These are phyloP conservation scores for Talaromyces sp. DNA, from an alignment of 2,329 filamentous ascomycete species.

Conservation along the genomic window DNA sequence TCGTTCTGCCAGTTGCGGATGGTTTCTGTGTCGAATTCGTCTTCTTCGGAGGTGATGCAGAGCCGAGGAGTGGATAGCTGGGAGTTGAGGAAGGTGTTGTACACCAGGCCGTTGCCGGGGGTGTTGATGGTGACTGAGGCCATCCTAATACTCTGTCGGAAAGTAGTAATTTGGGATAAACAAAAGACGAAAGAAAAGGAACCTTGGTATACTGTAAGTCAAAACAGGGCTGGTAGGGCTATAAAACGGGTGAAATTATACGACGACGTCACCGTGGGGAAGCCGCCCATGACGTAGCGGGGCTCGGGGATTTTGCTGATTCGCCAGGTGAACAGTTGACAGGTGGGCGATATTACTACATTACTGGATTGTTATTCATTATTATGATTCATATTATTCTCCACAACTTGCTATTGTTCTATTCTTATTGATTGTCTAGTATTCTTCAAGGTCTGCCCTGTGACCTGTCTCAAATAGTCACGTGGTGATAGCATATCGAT, in stretches of 20 bases:
- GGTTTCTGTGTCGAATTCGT: slow-evolving; percentile 49
- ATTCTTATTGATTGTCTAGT: neutral
- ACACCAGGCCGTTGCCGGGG: slow-evolving; percentile 27
- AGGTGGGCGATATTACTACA: neutral
- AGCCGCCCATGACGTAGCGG: neutral
- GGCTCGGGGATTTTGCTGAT: neutral
- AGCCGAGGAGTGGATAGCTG: slow-evolving; percentile 23
- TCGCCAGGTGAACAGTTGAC: neutral
- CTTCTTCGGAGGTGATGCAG: slow-evolving; percentile 29
- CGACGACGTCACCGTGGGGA: neutral
- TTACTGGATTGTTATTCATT: neutral
- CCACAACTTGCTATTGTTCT: neutral
- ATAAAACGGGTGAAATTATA: neutral
- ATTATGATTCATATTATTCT: neutral
- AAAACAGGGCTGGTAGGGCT: neutral
- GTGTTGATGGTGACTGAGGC: slow-evolving; percentile 29
- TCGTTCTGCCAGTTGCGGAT: slow-evolving; percentile 54
- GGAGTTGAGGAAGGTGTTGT: slow-evolving; percentile 23
- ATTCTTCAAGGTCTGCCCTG: neutral
- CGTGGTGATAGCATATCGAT: neutral
- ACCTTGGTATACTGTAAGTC: neutral
- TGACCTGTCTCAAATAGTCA: neutral
- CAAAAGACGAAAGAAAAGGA: neutral
- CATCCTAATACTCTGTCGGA: slow-evolving; percentile 22
- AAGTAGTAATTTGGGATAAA: neutral